Evolutionary conservation across 805 yeast genomes (phyloP).

Genomic region (Scheffersomyces ergatensis): DNA sequence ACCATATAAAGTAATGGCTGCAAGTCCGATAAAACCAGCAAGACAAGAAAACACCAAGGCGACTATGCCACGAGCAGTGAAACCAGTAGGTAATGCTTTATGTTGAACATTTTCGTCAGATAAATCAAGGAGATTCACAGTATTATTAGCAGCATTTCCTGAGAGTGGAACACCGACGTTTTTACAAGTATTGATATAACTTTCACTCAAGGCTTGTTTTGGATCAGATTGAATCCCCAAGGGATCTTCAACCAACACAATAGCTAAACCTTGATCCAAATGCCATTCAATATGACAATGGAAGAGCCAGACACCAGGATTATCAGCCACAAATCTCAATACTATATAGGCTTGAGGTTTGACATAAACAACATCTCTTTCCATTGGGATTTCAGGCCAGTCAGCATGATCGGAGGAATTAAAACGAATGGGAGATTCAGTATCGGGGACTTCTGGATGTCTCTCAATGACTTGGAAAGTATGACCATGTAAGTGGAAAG

Average conservation of each 20-base stretch:
- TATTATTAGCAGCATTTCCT: conserved; percentile 92
- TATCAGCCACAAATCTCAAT: conserved; percentile 74
- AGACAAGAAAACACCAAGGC: conserved; percentile 89
- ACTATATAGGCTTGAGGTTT: conserved; percentile 68
- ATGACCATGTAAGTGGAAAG: conserved; percentile 79
- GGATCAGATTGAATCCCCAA: conserved; percentile 37
- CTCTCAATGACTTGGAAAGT: conserved; percentile 60
- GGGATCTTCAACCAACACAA: conserved; percentile 72
- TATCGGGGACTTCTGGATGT: conserved; percentile 49
- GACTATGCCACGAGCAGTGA: conserved; percentile 92
- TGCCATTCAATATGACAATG: conserved; percentile 92
- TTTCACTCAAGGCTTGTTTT: conserved; percentile 57
- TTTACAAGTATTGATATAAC: conserved; percentile 60
- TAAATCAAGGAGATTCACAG: conserved; percentile 60
- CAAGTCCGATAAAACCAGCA: conserved; percentile 81
- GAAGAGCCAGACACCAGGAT: conserved; percentile 94
- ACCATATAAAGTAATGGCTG: conserved; percentile 79
- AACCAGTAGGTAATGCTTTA: conserved; percentile 73
- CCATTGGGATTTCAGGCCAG: conserved; percentile 58
- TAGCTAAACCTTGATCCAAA: conserved; percentile 76
- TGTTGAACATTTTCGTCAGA: conserved; percentile 73
- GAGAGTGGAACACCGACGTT: conserved; percentile 47
- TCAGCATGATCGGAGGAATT: conserved; percentile 33
- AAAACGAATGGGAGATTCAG: conserved; percentile 47
- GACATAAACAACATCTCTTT: conserved; percentile 73